A percentile compares a stretch with the other conserved stretches of the same genome.
Evolutionary conservation across 495 filamentous ascomycete genomes (phyloP).

Genomic region (Ramalina intermedia): DNA sequence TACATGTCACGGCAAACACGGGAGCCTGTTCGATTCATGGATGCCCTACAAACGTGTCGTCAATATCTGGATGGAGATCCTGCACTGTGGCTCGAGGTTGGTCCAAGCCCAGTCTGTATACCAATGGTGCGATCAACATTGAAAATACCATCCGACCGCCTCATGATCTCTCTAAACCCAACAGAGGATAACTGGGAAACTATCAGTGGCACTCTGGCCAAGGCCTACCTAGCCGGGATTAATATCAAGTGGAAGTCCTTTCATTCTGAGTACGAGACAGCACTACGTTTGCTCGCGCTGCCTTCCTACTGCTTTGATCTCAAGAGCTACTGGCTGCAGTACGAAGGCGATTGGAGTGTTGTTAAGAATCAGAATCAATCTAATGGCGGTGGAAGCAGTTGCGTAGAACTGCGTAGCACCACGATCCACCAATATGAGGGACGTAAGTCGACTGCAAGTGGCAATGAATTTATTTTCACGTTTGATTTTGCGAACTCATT

Average conservation of each 20-base stretch:
- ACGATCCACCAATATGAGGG: conserved; percentile 38
- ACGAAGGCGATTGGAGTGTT: conserved; percentile 1
- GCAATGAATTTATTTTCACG: conserved; percentile 44
- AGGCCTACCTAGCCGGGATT: conserved; percentile 15
- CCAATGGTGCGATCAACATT: conserved; percentile 32
- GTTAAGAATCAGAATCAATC: background rate
- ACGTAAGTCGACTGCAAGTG: conserved; percentile 39
- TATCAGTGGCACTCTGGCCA: background rate
- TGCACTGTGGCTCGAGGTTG: conserved; percentile 15
- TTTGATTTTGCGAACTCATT: conserved; percentile 57
- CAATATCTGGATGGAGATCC: conserved; percentile 1
- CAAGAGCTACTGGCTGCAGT: conserved; percentile 37
- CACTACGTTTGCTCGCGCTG: conserved; percentile 26
- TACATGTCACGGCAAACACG: conserved; percentile 12
- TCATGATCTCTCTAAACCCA: conserved; percentile 7
- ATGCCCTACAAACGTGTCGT: conserved; percentile 14
- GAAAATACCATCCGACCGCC: conserved; percentile 15
- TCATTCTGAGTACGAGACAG: conserved; percentile 28
- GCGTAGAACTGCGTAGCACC: background rate
- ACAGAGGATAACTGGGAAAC: conserved; percentile 16
- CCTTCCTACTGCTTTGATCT: conserved; percentile 35
- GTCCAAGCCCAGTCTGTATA: conserved; percentile 11
- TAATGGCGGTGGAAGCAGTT: too few relatives aligned
- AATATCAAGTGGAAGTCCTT: conserved; percentile 33
- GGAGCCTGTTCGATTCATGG: conserved; percentile 10